Evolutionary conservation across 176 grass and related monocot genomes (phyloP).

Genomic region (Pontederia paniculata): DNA sequence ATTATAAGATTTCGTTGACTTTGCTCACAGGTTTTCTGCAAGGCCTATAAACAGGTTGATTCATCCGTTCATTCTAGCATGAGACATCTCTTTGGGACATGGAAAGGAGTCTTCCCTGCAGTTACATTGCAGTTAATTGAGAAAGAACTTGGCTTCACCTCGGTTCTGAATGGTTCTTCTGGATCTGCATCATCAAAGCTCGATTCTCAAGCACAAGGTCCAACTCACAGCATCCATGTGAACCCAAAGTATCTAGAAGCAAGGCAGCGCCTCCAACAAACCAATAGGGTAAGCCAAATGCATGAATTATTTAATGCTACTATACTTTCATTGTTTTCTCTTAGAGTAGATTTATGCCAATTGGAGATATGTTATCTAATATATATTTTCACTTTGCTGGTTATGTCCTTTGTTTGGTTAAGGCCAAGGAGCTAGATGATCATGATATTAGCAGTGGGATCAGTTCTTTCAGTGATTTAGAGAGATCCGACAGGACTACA

Average conservation of each 20-base stretch:
- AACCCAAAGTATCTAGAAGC: constrained; percentile 98
- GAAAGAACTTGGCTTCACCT: constrained; percentile 76
- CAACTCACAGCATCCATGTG: constrained; percentile 81
- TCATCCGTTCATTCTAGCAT: constrained; percentile 80
- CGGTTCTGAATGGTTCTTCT: constrained; percentile 51
- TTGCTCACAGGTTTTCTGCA: constrained; percentile 80
- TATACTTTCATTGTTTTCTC: not conserved
- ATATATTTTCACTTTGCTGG: not conserved
- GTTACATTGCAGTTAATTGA: constrained; percentile 68
- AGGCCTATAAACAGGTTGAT: constrained; percentile 87
- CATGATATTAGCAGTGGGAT: constrained; percentile 25
- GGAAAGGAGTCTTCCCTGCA: constrained; percentile 86
- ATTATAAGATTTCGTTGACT: not conserved
- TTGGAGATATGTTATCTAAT: constrained; percentile 5
- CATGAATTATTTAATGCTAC: not conserved
- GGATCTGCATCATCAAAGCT: constrained; percentile 31
- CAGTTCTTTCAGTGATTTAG: constrained; percentile 28
- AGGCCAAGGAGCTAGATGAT: constrained; percentile 35
- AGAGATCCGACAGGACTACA: constrained; percentile 30
- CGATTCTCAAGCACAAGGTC: constrained; percentile 51
- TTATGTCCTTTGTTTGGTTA: constrained; percentile 7
- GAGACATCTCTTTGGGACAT: constrained; percentile 97
- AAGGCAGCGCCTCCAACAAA: constrained; percentile 49
- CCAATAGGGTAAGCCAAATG: constrained; percentile 9
- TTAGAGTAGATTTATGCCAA: not conserved